Conservation (phyloP, 116 monocot genomes). For the Zostera marina region DNA sequence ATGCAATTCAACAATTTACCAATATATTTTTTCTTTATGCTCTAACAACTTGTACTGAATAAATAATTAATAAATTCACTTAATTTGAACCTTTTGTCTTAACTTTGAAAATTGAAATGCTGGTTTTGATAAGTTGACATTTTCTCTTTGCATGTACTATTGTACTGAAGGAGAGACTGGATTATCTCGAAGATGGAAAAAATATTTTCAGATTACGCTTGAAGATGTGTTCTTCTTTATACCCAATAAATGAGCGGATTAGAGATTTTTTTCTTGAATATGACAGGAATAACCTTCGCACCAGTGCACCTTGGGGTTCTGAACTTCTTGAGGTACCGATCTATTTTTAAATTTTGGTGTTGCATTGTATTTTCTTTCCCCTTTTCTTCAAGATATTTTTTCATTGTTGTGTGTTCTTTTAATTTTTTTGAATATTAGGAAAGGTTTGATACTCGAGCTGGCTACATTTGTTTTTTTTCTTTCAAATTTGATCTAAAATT, state of each 20-base stretch:
- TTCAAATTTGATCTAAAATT: no score
- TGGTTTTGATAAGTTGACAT: not conserved
- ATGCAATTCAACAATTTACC: no score
- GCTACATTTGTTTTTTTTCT: no score
- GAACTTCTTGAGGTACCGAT: conserved; percentile 87
- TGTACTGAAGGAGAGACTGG: conserved; percentile 61
- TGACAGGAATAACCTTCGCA: conserved; percentile 80
- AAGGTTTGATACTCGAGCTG: no score
- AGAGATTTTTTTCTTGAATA: conserved; percentile 95
- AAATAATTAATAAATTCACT: not conserved
- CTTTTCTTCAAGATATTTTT: not conserved
- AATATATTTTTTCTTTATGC: no score
- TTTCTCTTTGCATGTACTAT: not conserved
- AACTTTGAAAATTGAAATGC: not conserved
- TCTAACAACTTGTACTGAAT: no score
- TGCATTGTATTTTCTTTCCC: conserved; percentile 1
- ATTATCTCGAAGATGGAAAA: conserved; percentile 95
- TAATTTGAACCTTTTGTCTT: not conserved
- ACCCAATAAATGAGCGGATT: conserved; percentile 85
- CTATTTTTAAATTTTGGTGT: no score
- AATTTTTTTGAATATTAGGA: no score
- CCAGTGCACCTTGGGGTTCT: conserved; percentile 98
- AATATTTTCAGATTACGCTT: conserved; percentile 69
- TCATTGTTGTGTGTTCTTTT: no score
- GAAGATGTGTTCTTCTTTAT: conserved; percentile 70